Conservation (phyloP, 73 alveolate genomes). For the Paramecium biaurelia region DNA sequence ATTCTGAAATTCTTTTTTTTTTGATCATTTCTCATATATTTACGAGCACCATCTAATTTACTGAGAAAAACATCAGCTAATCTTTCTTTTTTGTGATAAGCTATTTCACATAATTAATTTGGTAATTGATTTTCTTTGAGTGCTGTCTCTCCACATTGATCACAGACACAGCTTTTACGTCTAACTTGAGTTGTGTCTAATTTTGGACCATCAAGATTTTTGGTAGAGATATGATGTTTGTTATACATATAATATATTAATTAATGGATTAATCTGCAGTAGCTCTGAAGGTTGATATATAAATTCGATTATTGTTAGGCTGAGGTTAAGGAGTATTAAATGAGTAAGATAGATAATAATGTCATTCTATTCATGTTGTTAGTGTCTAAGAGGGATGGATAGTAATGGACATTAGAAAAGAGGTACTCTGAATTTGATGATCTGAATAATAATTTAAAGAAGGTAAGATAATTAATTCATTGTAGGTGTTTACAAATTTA, state of each 20-base stretch:
- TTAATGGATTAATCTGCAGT: not conserved
- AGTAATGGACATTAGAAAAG: slow-evolving; percentile 59
- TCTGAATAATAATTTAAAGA: slow-evolving; percentile 55
- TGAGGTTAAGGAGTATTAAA: slow-evolving; percentile 41
- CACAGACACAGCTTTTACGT: not conserved
- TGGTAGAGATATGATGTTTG: not conserved
- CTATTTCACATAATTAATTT: not conserved
- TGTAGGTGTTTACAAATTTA: slow-evolving; percentile 46
- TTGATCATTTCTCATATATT: not conserved
- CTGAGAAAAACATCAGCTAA: not conserved
- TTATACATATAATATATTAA: not conserved
- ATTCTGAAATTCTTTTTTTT: not conserved
- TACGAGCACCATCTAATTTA: not conserved
- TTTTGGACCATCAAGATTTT: not conserved
- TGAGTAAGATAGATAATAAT: slow-evolving; percentile 47
- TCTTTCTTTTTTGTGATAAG: not conserved
- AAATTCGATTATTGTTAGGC: slow-evolving; percentile 1
- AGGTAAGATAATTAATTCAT: not conserved
- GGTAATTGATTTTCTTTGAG: not conserved
- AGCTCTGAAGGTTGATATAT: not conserved
- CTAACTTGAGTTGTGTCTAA: not conserved
- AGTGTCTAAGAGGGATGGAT: slow-evolving; percentile 55
- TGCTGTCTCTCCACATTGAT: slow-evolving; percentile 27
- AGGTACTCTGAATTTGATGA: slow-evolving; percentile 65
- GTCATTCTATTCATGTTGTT: slow-evolving; percentile 27